Conservation (phyloP, 2,329 filamentous ascomycete genomes). For the Fusarium sp. region DNA sequence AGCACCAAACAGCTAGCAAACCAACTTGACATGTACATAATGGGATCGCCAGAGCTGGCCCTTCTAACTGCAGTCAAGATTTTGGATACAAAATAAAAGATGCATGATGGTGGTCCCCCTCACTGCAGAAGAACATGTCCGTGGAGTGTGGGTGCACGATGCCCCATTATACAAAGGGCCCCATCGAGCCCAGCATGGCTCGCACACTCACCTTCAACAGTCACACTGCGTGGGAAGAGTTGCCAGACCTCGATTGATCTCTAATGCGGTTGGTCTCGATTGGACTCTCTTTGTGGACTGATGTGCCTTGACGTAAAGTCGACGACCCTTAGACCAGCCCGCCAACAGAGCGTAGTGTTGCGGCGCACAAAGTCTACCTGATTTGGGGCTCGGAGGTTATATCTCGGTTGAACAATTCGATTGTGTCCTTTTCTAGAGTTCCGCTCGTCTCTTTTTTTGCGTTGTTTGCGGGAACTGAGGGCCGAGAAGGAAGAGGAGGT, state of each 20-base stretch:
- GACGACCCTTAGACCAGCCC: constrained; percentile 33
- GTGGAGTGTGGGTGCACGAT: constrained; percentile 43
- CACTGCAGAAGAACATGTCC: constrained; percentile 44
- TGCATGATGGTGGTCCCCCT: constrained; percentile 43
- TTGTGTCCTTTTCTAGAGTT: constrained; percentile 38
- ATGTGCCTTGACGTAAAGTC: constrained; percentile 50
- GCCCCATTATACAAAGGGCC: constrained; percentile 44
- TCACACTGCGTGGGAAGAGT: constrained; percentile 39
- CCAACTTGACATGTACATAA: constrained; percentile 6
- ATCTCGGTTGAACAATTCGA: constrained; percentile 42
- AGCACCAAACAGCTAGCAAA: constrained; percentile 12
- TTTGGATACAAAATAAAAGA: constrained; percentile 30
- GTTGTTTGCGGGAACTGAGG: constrained; percentile 46
- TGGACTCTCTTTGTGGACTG: constrained; percentile 45
- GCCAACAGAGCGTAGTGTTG: constrained; percentile 44
- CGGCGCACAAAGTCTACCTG: constrained; percentile 45
- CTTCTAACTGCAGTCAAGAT: constrained; percentile 13
- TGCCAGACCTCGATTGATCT: constrained; percentile 32
- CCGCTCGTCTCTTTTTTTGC: constrained; percentile 38
- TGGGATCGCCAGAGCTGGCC: constrained; percentile 12
- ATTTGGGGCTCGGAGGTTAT: constrained; percentile 46
- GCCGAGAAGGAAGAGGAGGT: constrained; percentile 39
- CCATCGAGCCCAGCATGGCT: constrained; percentile 40
- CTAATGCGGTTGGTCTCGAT: constrained; percentile 43
- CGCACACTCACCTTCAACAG: constrained; percentile 29